Evolutionary conservation across 1,139 yeast species (phyloP).

Genomic region (Groenewaldozyma sp.): DNA sequence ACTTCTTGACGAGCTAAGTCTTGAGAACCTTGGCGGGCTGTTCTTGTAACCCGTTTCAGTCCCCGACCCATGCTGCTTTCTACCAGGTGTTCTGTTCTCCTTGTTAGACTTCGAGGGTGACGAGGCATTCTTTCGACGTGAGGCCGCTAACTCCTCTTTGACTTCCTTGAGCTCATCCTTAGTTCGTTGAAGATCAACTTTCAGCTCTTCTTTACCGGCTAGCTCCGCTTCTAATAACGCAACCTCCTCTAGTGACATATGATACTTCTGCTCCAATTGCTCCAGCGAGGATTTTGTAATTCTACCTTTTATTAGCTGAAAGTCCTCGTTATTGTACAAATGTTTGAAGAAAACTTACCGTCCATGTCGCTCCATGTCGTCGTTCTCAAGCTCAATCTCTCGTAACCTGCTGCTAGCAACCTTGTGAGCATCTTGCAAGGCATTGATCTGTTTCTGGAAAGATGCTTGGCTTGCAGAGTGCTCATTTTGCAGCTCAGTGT

Average conservation of each 20-base stretch:
- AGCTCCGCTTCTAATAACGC: constrained; percentile 31
- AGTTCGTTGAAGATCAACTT: constrained; percentile 27
- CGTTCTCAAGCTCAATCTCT: constrained; percentile 33
- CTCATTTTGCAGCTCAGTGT: constrained; percentile 22
- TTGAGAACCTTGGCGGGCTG: constrained; percentile 9
- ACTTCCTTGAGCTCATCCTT: constrained; percentile 30
- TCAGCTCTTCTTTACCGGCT: constrained; percentile 20
- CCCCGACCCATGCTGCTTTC: neutral
- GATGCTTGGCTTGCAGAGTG: constrained; percentile 23
- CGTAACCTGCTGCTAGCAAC: constrained; percentile 24
- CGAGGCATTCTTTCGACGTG: constrained; percentile 10
- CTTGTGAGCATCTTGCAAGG: constrained; percentile 23
- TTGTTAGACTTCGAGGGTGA: neutral
- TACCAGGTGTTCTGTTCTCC: constrained; percentile 6
- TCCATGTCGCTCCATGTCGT: constrained; percentile 32
- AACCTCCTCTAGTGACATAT: constrained; percentile 26
- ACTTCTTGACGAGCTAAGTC: constrained; percentile 24
- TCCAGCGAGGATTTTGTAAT: constrained; percentile 26
- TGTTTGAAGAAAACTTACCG: constrained; percentile 11
- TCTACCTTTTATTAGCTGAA: constrained; percentile 7
- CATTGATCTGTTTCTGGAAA: constrained; percentile 22
- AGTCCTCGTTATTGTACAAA: constrained; percentile 5
- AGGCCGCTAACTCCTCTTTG: constrained; percentile 25
- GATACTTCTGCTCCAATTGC: constrained; percentile 26
- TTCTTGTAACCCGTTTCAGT: neutral